phyloP scores from a whole-genome alignment of 1,139 yeast species.

The Pichia kudriavzevii region DNA sequence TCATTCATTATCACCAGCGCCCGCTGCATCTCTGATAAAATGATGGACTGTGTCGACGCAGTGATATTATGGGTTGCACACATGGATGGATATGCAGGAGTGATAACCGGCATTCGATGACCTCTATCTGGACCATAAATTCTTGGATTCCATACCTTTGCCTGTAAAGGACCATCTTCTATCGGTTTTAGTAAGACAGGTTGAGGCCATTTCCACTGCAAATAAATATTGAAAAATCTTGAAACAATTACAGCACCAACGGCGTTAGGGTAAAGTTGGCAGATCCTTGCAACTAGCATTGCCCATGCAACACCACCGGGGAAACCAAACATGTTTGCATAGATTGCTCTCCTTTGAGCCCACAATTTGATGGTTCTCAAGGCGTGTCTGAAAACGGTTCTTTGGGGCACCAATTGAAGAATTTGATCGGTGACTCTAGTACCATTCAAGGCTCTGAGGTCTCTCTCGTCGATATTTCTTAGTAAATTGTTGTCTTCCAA shows the following conservation, averaged over 20 bases:
- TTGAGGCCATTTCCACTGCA: conserved; percentile 98
- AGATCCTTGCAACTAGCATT: conserved; percentile 92
- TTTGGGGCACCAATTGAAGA: conserved; percentile 80
- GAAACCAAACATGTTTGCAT: conserved; percentile 91
- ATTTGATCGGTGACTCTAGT: conserved; percentile 97
- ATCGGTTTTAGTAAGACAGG: conserved; percentile 88
- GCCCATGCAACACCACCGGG: conserved; percentile 99
- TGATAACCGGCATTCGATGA: conserved; percentile 97
- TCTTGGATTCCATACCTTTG: conserved; percentile 94
- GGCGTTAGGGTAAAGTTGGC: conserved; percentile 94
- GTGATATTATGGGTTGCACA: conserved; percentile 97
- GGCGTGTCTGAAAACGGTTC: conserved; percentile 88
- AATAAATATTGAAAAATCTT: conserved; percentile 76
- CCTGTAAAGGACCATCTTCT: conserved; percentile 96
- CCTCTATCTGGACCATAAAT: conserved; percentile 79
- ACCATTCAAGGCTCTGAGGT: conserved; percentile 83
- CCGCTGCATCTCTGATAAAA: conserved; percentile 64
- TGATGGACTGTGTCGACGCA: conserved; percentile 75
- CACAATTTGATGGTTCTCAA: conserved; percentile 87
- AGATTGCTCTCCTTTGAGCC: conserved; percentile 93
- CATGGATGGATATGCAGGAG: conserved; percentile 99
- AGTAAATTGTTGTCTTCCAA: conserved; percentile 79
- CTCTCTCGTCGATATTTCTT: conserved; percentile 83
- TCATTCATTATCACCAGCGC: conserved; percentile 67
- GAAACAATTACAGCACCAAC: conserved; percentile 85